Evolutionary conservation across 2,329 filamentous ascomycete species (phyloP).

Genomic region (Apiospora saccharicola): DNA sequence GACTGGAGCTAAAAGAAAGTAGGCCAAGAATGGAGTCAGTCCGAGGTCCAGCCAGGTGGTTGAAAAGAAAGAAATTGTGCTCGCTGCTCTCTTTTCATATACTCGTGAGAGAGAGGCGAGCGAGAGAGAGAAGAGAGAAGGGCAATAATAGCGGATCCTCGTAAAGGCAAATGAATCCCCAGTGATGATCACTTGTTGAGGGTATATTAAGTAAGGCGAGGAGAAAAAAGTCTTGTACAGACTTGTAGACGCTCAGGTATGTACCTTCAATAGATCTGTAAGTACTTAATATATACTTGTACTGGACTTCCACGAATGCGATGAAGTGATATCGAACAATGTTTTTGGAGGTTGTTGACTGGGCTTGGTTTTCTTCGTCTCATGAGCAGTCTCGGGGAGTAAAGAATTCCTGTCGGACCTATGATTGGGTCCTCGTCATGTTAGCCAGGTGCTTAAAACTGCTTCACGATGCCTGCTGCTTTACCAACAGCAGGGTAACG

Average conservation of each 20-base stretch:
- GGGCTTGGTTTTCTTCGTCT: background rate
- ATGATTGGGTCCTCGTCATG: constrained; percentile 1
- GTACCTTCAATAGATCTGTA: background rate
- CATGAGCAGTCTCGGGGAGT: background rate
- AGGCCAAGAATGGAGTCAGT: constrained; percentile 16
- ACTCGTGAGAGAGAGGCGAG: background rate
- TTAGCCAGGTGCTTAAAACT: constrained; percentile 11
- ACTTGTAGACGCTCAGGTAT: background rate
- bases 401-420: constrained; percentile 4
- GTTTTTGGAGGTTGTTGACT: constrained; percentile 7
- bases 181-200: background rate
- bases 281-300: background rate
- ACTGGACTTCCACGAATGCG: background rate
- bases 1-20: background rate
- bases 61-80: background rate
- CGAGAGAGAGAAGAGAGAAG: background rate
- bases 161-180: background rate
- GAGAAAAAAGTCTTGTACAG: background rate
- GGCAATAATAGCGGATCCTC: background rate
- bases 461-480: constrained; percentile 13
- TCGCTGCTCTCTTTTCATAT: background rate
- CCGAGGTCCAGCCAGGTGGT: constrained; percentile 17
- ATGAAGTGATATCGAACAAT: background rate
- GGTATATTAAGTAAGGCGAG: background rate
- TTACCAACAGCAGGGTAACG: constrained; percentile 19